phyloP scores from a whole-genome alignment of 352 stramenopile genomes.

The Pythium oligandrum region DNA sequence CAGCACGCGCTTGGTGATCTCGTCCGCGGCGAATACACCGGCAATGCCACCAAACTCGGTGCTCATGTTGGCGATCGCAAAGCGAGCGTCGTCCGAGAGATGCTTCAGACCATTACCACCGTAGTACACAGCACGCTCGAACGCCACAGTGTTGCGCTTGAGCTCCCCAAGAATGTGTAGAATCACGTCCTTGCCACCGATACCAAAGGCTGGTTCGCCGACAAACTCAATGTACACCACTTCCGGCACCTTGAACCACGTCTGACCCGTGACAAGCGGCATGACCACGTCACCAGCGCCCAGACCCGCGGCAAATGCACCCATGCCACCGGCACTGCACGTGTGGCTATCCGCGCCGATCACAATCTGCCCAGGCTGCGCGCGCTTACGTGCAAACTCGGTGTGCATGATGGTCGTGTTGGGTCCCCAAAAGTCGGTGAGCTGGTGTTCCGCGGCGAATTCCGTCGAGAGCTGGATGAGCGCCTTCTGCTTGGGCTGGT shows the following conservation, averaged over 20 bases:
- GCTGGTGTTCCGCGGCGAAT: conserved; percentile 61
- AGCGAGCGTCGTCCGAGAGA: conserved; percentile 74
- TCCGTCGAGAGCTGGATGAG: conserved; percentile 78
- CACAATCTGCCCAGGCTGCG: conserved; percentile 77
- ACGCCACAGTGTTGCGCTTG: conserved; percentile 81
- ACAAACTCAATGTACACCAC: conserved; percentile 78
- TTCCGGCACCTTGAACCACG: conserved; percentile 82
- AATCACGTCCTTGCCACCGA: conserved; percentile 80
- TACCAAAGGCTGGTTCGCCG: conserved; percentile 57
- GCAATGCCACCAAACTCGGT: conserved; percentile 80
- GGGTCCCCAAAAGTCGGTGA: conserved; percentile 75
- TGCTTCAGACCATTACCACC: conserved; percentile 53
- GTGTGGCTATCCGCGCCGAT: conserved; percentile 80
- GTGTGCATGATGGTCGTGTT: conserved; percentile 88
- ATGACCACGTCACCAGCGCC: conserved; percentile 79
- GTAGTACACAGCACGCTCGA: conserved; percentile 78
- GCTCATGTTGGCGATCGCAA: conserved; percentile 81
- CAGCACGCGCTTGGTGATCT: conserved; percentile 63
- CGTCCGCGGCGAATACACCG: conserved; percentile 74
- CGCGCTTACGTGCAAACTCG: conserved; percentile 74
- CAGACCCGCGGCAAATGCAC: conserved; percentile 63
- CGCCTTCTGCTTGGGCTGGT: conserved; percentile 70
- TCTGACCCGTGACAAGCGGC: conserved; percentile 78
- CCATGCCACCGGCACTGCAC: conserved; percentile 73
- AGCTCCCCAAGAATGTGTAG: conserved; percentile 72